Percentiles rank a stretch among this genome's conserved stretches.
Conservation (phyloP, 2,329 filamentous ascomycete species). For the Epichloe hybrida region DNA sequence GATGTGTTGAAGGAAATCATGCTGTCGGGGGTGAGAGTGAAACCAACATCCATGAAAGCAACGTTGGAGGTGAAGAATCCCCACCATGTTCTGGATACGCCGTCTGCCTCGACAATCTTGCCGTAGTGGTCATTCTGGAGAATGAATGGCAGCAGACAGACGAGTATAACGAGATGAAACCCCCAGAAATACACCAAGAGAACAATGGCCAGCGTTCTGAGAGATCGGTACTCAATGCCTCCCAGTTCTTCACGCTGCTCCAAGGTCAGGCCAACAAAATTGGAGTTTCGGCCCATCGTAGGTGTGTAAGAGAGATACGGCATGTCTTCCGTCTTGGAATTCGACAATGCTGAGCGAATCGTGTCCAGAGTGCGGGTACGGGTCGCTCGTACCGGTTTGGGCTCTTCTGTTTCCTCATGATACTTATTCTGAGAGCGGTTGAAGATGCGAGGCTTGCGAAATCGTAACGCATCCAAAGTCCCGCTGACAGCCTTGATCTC, state of each 20-base stretch:
- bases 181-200: conserved; percentile 69
- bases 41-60: conserved; percentile 90
- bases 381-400: conserved; percentile 12
- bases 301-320: conserved; percentile 93
- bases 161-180: conserved; percentile 64
- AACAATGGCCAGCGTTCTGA: conserved; percentile 74
- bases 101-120: conserved; percentile 44
- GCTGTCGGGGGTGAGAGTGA: conserved; percentile 81
- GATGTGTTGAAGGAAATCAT: conserved; percentile 81
- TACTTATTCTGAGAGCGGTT: conserved; percentile 24
- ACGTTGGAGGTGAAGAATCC: conserved; percentile 79
- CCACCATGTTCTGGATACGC: conserved; percentile 70
- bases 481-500: conserved; percentile 28
- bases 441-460: conserved; percentile 29
- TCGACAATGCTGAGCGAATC: conserved; percentile 42
- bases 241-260: conserved; percentile 91
- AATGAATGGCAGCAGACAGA: conserved; percentile 74
- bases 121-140: conserved; percentile 48
- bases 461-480: conserved; percentile 26
- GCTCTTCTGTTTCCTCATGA: conserved; percentile 22
- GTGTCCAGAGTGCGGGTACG: conserved; percentile 41
- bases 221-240: conserved; percentile 86
- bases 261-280: conserved; percentile 75
- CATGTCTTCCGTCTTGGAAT: conserved; percentile 45
- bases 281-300: conserved; percentile 84